Evolutionary conservation across 148 eudicot species (phyloP).

Genomic region (Vaccinium myrtillus): DNA sequence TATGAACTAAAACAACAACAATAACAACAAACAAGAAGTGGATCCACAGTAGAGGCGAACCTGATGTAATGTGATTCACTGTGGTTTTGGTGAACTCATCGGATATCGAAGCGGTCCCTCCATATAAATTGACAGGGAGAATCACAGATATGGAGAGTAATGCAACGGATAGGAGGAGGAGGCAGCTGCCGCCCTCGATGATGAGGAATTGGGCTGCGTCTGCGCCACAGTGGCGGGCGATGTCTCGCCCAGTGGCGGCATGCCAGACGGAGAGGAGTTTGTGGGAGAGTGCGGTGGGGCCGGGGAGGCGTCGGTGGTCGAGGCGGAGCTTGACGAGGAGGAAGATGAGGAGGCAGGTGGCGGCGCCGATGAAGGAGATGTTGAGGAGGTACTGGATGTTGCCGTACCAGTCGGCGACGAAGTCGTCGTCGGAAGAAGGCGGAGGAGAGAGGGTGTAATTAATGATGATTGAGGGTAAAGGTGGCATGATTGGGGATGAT

Average conservation of each 20-base stretch:
- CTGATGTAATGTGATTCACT: slow-evolving; percentile 57
- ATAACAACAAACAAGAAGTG: slow-evolving; percentile 57
- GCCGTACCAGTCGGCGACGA: slow-evolving; percentile 75
- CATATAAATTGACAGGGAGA: slow-evolving; percentile 72
- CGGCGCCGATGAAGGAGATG: slow-evolving; percentile 79
- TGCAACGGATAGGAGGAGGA: slow-evolving; percentile 45
- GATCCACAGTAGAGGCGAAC: slow-evolving; percentile 63
- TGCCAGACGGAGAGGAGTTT: slow-evolving; percentile 98
- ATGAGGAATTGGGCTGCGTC: slow-evolving; percentile 91
- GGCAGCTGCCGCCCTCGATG: slow-evolving; percentile 79
- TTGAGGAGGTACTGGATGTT: slow-evolving; percentile 87
- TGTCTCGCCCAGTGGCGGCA: slow-evolving; percentile 76
- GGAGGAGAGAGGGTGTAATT: slow-evolving; percentile 32
- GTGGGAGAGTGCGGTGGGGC: slow-evolving; percentile 62
- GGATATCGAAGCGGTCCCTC: slow-evolving; percentile 51
- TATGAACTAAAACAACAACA: slow-evolving; percentile 61
- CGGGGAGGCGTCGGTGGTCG: slow-evolving; percentile 86
- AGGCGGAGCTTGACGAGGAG: slow-evolving; percentile 79
- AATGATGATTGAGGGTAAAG: slow-evolving; percentile 16
- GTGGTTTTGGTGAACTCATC: slow-evolving; percentile 85
- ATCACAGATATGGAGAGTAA: slow-evolving; percentile 36
- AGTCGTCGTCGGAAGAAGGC: slow-evolving; percentile 33
- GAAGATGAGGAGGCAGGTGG: slow-evolving; percentile 68
- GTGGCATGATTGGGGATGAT: slow-evolving; percentile 4
- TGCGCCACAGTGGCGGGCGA: slow-evolving; percentile 87